A percentile compares a stretch with the other conserved stretches of the same genome.
Conservation (phyloP, 2,329 filamentous ascomycete species). For the Bipolaris gigantea region DNA sequence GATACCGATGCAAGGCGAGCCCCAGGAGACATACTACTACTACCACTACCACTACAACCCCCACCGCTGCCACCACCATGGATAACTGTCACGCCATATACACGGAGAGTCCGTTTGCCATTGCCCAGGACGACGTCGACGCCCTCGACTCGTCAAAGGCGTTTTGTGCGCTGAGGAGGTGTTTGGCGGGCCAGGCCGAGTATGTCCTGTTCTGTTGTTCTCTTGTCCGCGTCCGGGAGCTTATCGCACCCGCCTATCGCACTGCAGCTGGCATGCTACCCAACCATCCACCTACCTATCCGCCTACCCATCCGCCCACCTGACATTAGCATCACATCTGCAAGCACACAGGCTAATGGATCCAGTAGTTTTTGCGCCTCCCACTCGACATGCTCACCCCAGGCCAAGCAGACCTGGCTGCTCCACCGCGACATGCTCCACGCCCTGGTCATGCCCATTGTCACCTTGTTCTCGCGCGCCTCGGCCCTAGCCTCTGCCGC, state of each 20-base stretch:
- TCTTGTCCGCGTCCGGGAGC: slow-evolving; percentile 3
- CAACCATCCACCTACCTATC: not conserved
- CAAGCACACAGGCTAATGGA: not conserved
- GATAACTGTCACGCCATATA: slow-evolving; percentile 11
- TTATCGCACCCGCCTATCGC: slow-evolving; percentile 7
- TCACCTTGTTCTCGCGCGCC: slow-evolving; percentile 60
- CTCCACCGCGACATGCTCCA: slow-evolving; percentile 63
- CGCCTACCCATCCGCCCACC: not conserved
- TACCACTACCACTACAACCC: not conserved
- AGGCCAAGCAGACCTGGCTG: slow-evolving; percentile 48
- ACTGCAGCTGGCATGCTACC: not conserved
- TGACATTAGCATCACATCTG: not conserved
- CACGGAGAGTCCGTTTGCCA: slow-evolving; percentile 47
- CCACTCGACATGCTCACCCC: slow-evolving; percentile 41
- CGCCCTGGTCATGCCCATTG: slow-evolving; percentile 60
- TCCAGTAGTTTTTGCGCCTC: slow-evolving; percentile 44
- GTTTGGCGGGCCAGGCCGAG: slow-evolving; percentile 47
- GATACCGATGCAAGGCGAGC: slow-evolving; percentile 14
- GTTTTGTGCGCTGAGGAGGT: slow-evolving; percentile 49
- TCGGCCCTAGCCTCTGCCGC: slow-evolving; percentile 55
- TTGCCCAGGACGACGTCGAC: slow-evolving; percentile 48
- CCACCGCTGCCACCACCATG: not conserved
- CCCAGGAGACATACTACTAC: not conserved
- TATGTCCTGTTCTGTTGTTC: slow-evolving; percentile 28
- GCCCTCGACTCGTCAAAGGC: slow-evolving; percentile 46